Evolutionary conservation across 2,329 filamentous ascomycete genomes (phyloP).

Genomic region (Cordyceps javanica): DNA sequence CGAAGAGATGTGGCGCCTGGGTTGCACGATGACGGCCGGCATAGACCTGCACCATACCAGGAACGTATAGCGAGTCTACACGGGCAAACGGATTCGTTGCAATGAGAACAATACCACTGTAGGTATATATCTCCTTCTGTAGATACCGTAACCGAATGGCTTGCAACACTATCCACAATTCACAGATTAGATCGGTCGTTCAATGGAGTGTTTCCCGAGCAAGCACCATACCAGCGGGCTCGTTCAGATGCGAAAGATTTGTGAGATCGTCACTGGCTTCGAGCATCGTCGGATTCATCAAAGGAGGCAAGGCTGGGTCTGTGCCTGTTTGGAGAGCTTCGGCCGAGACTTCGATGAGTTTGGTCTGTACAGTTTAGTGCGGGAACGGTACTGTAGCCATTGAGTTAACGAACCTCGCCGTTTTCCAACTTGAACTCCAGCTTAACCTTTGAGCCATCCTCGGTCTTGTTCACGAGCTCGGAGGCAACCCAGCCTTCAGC

Average conservation of each 20-base stretch:
- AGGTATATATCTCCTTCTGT: slow-evolving; percentile 99
- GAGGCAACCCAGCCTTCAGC: slow-evolving; percentile 97
- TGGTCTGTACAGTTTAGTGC: slow-evolving; percentile 50
- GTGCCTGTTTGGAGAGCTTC: slow-evolving; percentile 71
- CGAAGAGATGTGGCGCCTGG: slow-evolving; percentile 95
- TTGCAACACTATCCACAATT: slow-evolving; percentile 66
- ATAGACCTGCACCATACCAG: slow-evolving; percentile 99
- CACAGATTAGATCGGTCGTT: slow-evolving; percentile 19
- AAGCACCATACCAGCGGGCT: slow-evolving; percentile 73
- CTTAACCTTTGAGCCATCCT: slow-evolving; percentile 79
- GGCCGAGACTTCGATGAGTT: slow-evolving; percentile 69
- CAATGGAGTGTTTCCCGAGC: background rate
- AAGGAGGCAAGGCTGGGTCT: slow-evolving; percentile 73
- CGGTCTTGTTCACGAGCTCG: slow-evolving; percentile 79
- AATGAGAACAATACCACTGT: slow-evolving; percentile 97
- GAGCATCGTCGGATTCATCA: slow-evolving; percentile 98
- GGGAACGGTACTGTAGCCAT: slow-evolving; percentile 1
- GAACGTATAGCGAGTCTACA: slow-evolving; percentile 96
- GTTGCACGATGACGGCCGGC: slow-evolving; percentile 94
- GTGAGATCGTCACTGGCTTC: slow-evolving; percentile 98
- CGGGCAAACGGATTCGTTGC: slow-evolving; percentile 96
- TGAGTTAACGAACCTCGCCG: slow-evolving; percentile 63
- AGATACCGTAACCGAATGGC: slow-evolving; percentile 94
- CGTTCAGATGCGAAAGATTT: slow-evolving; percentile 95
- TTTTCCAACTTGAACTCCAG: slow-evolving; percentile 86